These are phyloP conservation scores for Malus orientalis DNA, from an alignment of 306 rosid species.

Conservation along the genomic window DNA sequence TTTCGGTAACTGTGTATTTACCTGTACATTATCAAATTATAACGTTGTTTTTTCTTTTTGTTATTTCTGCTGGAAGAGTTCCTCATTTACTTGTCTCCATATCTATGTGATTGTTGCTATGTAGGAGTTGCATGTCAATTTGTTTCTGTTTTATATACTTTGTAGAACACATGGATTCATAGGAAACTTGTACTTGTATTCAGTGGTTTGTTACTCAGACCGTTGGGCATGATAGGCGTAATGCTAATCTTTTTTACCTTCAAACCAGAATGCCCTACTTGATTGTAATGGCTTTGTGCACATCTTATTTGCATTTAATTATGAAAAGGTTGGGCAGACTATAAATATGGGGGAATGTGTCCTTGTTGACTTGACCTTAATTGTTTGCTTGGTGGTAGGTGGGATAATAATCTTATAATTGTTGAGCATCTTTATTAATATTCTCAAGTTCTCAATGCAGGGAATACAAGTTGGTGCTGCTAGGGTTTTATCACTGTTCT, in stretches of 20 bases:
- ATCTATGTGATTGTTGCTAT: not conserved
- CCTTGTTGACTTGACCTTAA: not conserved
- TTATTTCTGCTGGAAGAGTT: not conserved
- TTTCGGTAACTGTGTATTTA: not conserved
- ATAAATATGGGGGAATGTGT: not conserved
- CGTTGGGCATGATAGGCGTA: not conserved
- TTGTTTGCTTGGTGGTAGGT: not conserved
- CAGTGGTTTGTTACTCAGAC: not conserved
- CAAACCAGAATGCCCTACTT: not conserved
- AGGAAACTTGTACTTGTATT: not conserved
- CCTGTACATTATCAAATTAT: not conserved
- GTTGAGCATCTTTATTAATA: constrained; percentile 12
- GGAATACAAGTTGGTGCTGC: constrained; percentile 77
- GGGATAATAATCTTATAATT: not conserved
- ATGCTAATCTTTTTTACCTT: not conserved
- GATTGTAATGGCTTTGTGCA: not conserved
- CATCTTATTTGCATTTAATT: not conserved
- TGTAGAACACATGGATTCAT: not conserved
- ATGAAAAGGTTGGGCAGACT: not conserved
- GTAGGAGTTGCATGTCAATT: not conserved
- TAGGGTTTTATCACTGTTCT: constrained; percentile 58
- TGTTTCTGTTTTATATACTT: not conserved
- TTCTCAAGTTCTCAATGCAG: constrained; percentile 35
- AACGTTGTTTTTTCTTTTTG: not conserved
- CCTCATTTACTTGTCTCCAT: not conserved